phyloP scores from a whole-genome alignment of 78 protist species.

The Cyanophora paradoxa region DNA sequence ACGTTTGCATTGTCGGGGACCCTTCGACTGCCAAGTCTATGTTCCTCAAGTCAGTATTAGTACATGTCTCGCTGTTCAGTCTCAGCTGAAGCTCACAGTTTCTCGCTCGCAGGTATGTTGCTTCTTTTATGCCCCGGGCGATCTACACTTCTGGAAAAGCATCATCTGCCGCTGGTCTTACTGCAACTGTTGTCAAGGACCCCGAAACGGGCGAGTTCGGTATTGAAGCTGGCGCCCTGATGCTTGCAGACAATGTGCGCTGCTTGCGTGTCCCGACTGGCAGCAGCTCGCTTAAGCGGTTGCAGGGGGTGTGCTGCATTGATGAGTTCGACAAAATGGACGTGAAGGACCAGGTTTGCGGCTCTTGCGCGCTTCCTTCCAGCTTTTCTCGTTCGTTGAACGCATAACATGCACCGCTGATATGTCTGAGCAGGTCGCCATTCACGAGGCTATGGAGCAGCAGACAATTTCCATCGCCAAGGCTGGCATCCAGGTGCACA shows the following conservation, averaged over 20 bases:
- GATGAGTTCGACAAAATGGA: constrained; percentile 99
- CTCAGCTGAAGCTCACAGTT: background rate
- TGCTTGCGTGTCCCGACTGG: too few species aligned
- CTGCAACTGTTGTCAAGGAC: constrained; percentile 56
- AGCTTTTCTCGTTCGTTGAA: background rate
- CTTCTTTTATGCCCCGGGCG: constrained; percentile 88
- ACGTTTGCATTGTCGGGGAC: constrained; percentile 95
- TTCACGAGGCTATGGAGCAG: constrained; percentile 99
- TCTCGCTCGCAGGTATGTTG: constrained; percentile 78
- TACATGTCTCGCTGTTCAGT: background rate
- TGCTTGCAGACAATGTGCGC: constrained; percentile 95
- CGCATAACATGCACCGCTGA: background rate
- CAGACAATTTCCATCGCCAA: constrained; percentile 99
- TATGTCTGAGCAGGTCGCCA: constrained; percentile 58
- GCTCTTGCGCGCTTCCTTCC: too few species aligned
- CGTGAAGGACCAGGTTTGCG: constrained; percentile 8
- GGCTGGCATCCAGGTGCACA: constrained; percentile 89
- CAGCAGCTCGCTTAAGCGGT: too few species aligned
- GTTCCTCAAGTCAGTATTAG: constrained; percentile 81
- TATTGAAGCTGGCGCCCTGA: constrained; percentile 99
- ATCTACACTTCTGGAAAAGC: constrained; percentile 96
- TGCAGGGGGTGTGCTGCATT: constrained; percentile 94
- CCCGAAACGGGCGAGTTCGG: constrained; percentile 94
- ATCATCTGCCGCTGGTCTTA: constrained; percentile 79
- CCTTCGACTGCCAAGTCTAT: constrained; percentile 96